Percentiles rank a stretch among this genome's conserved stretches.
Conservation (phyloP, 495 filamentous ascomycete species). For the Talaromyces ruber region DNA sequence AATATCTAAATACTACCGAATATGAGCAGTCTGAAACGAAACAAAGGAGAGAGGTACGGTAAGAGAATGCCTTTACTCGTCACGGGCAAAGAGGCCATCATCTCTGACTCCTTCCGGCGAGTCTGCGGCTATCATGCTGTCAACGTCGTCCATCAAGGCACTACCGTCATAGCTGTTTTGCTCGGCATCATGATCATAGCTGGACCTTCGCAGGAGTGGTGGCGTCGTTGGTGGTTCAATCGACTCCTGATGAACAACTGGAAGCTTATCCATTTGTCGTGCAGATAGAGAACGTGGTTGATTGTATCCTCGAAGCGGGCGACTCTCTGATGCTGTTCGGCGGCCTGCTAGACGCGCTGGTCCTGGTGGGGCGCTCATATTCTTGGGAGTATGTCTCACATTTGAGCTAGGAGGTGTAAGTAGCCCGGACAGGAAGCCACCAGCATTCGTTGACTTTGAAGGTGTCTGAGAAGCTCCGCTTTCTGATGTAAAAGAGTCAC, state of each 20-base stretch:
- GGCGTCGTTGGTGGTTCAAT: constrained; percentile 51
- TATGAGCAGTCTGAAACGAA: not conserved
- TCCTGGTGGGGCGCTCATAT: constrained; percentile 31
- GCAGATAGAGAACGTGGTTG: constrained; percentile 23
- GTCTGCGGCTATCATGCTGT: constrained; percentile 26
- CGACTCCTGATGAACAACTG: constrained; percentile 10
- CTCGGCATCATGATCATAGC: constrained; percentile 67
- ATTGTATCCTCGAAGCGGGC: constrained; percentile 26
- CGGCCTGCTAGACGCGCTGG: constrained; percentile 27
- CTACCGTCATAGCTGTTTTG: constrained; percentile 28
- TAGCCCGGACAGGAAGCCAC: constrained; percentile 60
- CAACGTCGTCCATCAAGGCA: constrained; percentile 28
- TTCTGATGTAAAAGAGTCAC: constrained; percentile 37
- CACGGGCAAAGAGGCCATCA: not conserved
- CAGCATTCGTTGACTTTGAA: constrained; percentile 46
- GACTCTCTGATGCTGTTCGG: constrained; percentile 26
- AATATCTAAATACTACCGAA: not conserved
- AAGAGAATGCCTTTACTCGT: not conserved
- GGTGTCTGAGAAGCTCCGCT: constrained; percentile 41
- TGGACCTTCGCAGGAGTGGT: constrained; percentile 56
- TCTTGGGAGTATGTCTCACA: constrained; percentile 45
- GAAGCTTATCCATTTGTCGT: constrained; percentile 23
- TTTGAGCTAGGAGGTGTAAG: constrained; percentile 74
- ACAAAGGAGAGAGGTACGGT: not conserved
- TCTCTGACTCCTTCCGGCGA: not conserved